Evolutionary conservation across 108 stramenopile species (phyloP).

Genomic region (Fistulifera pelliculosa): DNA sequence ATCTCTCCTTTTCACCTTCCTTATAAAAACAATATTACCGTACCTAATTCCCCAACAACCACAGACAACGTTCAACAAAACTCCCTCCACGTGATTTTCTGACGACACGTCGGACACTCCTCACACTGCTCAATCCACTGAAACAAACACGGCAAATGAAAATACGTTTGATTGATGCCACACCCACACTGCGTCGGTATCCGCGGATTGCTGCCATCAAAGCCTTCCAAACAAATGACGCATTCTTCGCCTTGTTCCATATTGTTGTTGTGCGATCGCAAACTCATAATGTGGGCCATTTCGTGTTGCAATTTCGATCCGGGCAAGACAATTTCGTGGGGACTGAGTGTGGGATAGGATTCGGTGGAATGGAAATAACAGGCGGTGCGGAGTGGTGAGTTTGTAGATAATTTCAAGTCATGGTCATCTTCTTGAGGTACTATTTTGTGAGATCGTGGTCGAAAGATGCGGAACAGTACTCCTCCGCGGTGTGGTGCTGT

Average conservation of each 20-base stretch:
- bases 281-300: constrained; percentile 23
- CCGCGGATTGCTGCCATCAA: constrained; percentile 24
- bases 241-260: constrained; percentile 32
- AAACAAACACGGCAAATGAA: constrained; percentile 39
- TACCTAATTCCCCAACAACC: neutral
- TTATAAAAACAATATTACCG: neutral
- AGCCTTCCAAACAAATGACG: constrained; percentile 42
- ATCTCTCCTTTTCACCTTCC: no score
- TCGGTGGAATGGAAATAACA: constrained; percentile 11
- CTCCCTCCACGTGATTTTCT: constrained; percentile 25
- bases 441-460: no score
- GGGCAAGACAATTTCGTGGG: constrained; percentile 28
- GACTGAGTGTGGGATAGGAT: constrained; percentile 15
- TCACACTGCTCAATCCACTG: constrained; percentile 33
- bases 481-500: no score
- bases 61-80: constrained; percentile 13
- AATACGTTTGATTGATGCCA: constrained; percentile 35
- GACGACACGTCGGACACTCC: constrained; percentile 29
- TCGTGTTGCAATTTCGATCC: constrained; percentile 25
- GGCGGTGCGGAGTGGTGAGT: constrained; percentile 26
- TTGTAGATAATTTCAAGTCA: neutral
- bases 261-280: constrained; percentile 4
- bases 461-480: no score
- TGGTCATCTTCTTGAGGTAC: no score
- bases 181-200: constrained; percentile 43